Evolutionary conservation across 2,329 filamentous ascomycete genomes (phyloP).

Genomic region (Paracamarosporium sp.): DNA sequence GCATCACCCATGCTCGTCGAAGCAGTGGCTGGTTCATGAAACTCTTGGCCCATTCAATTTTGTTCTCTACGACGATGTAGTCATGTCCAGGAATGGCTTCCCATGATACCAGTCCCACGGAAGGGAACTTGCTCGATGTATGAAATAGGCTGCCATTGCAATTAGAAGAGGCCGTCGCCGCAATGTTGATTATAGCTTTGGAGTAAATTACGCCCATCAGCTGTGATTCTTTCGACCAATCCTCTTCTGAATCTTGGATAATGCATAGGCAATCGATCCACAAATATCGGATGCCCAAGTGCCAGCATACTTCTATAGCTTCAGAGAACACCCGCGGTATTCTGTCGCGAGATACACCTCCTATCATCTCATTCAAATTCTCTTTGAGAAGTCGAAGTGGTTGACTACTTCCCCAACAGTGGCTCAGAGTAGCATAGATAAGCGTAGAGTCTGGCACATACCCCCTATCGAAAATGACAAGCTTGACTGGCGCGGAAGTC

Average conservation of each 20-base stretch:
- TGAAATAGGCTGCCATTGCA: slow-evolving; percentile 1
- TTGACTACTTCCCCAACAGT: slow-evolving; percentile 10
- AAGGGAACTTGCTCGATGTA: background rate
- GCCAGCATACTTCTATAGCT: slow-evolving; percentile 4
- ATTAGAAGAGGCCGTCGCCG: slow-evolving; percentile 2
- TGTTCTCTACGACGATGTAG: slow-evolving; percentile 10
- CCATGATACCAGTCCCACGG: slow-evolving; percentile 6
- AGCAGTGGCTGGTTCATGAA: slow-evolving; percentile 6
- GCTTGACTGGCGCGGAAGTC: background rate
- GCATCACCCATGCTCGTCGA: slow-evolving; percentile 1
- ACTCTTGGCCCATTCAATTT: slow-evolving; percentile 9
- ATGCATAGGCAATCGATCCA: slow-evolving; percentile 18
- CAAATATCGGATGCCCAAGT: slow-evolving; percentile 4
- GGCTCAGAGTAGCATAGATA: slow-evolving; percentile 1
- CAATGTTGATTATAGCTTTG: slow-evolving; percentile 11
- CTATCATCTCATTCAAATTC: background rate
- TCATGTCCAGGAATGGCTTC: background rate
- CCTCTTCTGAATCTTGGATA: slow-evolving; percentile 8
- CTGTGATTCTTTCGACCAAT: slow-evolving; percentile 3
- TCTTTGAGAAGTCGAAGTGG: slow-evolving; percentile 1
- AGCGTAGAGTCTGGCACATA: background rate
- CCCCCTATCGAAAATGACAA: background rate
- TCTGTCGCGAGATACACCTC: background rate
- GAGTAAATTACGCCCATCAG: slow-evolving; percentile 11
- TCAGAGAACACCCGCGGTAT: slow-evolving; percentile 10